phyloP scores from a whole-genome alignment of 176 grass and related monocot species.

The Typha latifolia region DNA sequence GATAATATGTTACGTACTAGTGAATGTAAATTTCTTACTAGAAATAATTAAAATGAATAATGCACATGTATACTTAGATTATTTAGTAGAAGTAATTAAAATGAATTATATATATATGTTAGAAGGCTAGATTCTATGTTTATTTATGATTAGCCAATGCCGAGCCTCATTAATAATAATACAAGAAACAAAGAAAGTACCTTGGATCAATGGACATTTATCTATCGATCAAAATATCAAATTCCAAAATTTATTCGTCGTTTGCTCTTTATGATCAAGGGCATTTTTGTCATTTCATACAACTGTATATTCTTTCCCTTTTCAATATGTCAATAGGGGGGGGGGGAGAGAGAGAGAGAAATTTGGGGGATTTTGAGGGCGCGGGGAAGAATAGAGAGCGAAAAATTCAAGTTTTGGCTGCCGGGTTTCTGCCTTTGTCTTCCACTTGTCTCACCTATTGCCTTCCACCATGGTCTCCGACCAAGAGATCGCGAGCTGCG shows the following conservation, averaged over 20 bases:
- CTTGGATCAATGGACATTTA: no score
- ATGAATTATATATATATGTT: no score
- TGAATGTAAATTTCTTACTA: no score
- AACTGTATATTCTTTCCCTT: background rate
- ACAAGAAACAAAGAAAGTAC: no score
- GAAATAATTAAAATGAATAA: no score
- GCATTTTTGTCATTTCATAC: background rate
- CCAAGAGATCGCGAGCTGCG: constrained; percentile 12
- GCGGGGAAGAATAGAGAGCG: background rate
- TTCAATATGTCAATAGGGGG: background rate
- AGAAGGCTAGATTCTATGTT: no score
- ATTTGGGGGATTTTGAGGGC: background rate
- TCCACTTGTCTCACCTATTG: background rate
- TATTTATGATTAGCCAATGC: no score
- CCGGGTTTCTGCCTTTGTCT: background rate
- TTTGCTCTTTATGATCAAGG: background rate
- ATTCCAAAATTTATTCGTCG: background rate
- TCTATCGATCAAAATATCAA: no score
- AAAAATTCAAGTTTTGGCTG: background rate
- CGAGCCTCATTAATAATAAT: no score
- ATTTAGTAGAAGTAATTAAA: no score
- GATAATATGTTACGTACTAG: no score
- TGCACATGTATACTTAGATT: no score
- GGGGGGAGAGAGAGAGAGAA: background rate
- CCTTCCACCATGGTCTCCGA: constrained; percentile 4